These are phyloP conservation scores for Beauveria medogensis DNA, from an alignment of 2,329 filamentous ascomycete species.

Conservation along the genomic window DNA sequence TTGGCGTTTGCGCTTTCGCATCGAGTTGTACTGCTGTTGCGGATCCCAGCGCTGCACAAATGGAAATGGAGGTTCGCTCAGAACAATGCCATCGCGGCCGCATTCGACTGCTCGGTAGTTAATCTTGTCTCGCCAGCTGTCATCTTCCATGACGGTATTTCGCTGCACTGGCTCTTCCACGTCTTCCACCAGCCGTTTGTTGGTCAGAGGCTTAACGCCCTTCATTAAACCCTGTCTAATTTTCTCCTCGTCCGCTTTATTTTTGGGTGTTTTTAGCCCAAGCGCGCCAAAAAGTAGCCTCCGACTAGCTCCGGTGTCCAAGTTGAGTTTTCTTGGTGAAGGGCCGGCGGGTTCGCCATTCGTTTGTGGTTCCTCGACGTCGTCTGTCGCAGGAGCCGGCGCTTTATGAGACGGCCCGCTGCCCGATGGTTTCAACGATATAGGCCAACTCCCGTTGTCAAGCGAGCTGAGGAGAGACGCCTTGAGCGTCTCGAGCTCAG, in stretches of 20 bases:
- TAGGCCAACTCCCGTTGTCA: constrained; percentile 8
- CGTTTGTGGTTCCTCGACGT: neutral
- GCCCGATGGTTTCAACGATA: constrained; percentile 2
- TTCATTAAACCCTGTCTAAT: constrained; percentile 53
- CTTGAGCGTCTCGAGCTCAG: constrained; percentile 5
- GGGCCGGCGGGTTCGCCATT: neutral
- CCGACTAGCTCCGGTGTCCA: constrained; percentile 51
- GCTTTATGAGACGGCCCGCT: constrained; percentile 4
- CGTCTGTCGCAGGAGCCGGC: neutral
- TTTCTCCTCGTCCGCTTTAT: constrained; percentile 58
- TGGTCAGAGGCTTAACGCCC: constrained; percentile 35
- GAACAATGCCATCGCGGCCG: constrained; percentile 55
- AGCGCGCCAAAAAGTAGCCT: constrained; percentile 66
- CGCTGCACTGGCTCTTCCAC: constrained; percentile 12
- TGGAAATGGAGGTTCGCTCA: constrained; percentile 77
- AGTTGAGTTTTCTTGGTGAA: neutral
- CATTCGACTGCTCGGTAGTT: constrained; percentile 77
- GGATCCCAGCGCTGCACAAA: constrained; percentile 86
- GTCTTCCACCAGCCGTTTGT: constrained; percentile 23
- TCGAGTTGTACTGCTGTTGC: constrained; percentile 47
- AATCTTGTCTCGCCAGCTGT: constrained; percentile 69
- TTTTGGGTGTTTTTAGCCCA: constrained; percentile 60
- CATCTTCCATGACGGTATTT: constrained; percentile 31
- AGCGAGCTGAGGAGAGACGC: constrained; percentile 5
- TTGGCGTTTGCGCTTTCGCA: constrained; percentile 43